phyloP scores from a whole-genome alignment of 2,329 filamentous ascomycete genomes.

The Aspergillus latus region DNA sequence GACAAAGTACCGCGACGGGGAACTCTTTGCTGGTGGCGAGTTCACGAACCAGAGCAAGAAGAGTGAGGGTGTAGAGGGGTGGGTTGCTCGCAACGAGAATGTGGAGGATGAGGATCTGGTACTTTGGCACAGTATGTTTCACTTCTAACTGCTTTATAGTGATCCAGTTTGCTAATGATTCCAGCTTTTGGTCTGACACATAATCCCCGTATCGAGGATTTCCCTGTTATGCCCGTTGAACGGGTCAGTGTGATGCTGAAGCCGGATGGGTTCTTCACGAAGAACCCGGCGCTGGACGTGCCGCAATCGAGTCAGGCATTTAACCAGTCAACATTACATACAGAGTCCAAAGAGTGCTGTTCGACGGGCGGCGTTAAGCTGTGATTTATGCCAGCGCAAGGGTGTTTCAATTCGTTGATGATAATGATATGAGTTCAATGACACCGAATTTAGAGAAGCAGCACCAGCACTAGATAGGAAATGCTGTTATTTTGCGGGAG shows the following conservation, averaged over 20 bases:
- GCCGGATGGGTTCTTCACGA: conserved; percentile 53
- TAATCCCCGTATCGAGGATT: conserved; percentile 63
- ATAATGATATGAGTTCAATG: too few species aligned
- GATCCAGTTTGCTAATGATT: too few species aligned
- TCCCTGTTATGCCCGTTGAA: conserved; percentile 67
- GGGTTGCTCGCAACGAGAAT: conserved; percentile 49
- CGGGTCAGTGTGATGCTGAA: conserved; percentile 48
- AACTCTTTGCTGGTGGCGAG: conserved; percentile 54
- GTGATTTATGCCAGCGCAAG: conserved; percentile 4
- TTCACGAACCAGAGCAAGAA: conserved; percentile 55
- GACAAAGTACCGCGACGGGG: conserved; percentile 53
- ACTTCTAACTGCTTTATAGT: too few species aligned
- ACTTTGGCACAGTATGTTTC: conserved; percentile 32
- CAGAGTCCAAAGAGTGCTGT: conserved; percentile 27
- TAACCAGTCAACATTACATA: conserved; percentile 40
- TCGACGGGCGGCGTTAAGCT: conserved; percentile 26
- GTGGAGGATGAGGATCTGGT: conserved; percentile 50
- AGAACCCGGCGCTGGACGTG: conserved; percentile 52
- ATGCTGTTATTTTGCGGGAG: too few species aligned
- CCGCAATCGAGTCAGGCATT: conserved; percentile 42
- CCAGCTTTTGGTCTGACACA: conserved; percentile 58
- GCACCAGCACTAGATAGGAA: too few species aligned
- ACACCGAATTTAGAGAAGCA: too few species aligned
- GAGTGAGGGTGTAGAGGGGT: conserved; percentile 55
- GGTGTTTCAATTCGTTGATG: too few species aligned